Evolutionary conservation across 768 basidiomycete species (phyloP).

Genomic region (Hygrophoropsis aurantiaca): DNA sequence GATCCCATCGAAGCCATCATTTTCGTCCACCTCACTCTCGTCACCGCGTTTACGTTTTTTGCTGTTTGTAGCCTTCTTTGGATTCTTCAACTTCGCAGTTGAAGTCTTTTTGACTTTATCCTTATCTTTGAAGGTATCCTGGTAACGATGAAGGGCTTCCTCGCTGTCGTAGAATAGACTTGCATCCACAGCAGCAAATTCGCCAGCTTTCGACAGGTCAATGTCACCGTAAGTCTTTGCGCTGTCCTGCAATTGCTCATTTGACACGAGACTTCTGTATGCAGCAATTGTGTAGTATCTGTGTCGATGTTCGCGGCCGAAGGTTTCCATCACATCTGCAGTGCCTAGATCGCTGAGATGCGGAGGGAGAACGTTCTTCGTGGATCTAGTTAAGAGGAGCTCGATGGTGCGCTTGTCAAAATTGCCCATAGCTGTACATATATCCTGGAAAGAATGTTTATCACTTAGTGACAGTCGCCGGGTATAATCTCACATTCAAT

Average conservation of each 20-base stretch:
- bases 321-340: constrained; percentile 73
- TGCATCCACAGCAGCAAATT: constrained; percentile 46
- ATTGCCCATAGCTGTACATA: constrained; percentile 58
- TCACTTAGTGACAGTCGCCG: neutral
- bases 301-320: constrained; percentile 83
- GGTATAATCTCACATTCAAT: constrained; percentile 50
- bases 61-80: constrained; percentile 5
- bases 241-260: constrained; percentile 62
- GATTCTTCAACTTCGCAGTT: constrained; percentile 24
- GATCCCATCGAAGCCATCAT: too few relatives aligned
- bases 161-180: constrained; percentile 56
- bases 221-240: constrained; percentile 42
- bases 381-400: constrained; percentile 70
- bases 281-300: constrained; percentile 77
- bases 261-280: constrained; percentile 60
- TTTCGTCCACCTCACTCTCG: constrained; percentile 15
- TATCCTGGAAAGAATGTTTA: constrained; percentile 46
- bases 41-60: constrained; percentile 12
- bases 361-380: constrained; percentile 59
- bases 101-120: constrained; percentile 26
- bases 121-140: constrained; percentile 48
- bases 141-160: constrained; percentile 41
- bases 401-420: constrained; percentile 86
- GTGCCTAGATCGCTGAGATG: constrained; percentile 75
- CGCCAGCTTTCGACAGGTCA: constrained; percentile 52